Evolutionary conservation across 1,284 basidiomycete genomes (phyloP), one percentile per base, ranked within the genome.

Genomic region (Vanrija humicola): DNA sequence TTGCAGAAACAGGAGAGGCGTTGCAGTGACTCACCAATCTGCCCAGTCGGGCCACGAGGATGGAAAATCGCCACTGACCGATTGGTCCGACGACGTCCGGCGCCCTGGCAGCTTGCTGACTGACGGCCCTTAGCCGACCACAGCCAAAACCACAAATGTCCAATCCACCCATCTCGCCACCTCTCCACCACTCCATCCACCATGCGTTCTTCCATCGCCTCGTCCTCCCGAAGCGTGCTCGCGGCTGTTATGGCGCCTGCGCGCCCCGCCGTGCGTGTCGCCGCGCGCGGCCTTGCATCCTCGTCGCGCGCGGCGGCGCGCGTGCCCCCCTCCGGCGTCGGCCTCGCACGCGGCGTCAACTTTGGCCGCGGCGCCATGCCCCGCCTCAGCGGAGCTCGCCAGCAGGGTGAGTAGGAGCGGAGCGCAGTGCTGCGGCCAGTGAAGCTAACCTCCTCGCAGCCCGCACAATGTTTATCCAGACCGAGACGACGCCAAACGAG

Each of bases 401-500:
- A 65, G 46, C 63, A 65, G 43, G 56, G 65, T 64, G 43, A 54
- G 63, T 38, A 40, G 47, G 18, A 28, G 7, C 38, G 29, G 42
- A 23, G 38, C 43, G 46, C 15, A 16, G 23, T 45, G 34, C 29
- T 26, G 3, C 34, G 5, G 19, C 15, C 25, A 3, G 15, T 28
- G 40, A 52, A 39, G 42, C 29, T 52, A 23, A 46, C 44, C 19
- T 45, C 40, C 6, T 21, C 8, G 10, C 69, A 92, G 90, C 80
- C 46, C 86, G 91, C 23, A 87, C 88, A 39, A 93, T 96, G 90
- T 96, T 96, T 79, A 95, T 95, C 61, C 92, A 96, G 77, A 98
- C 95, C 6, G 95, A 98, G 78, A 86, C 87, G 5, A 98, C 95
- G 1, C 95, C 95, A 1, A 98, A 98, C 75, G 90, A 94, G 45